These are phyloP conservation scores for Xylariomycetidae sp. DNA, from an alignment of 2,329 filamentous ascomycete genomes.

Conservation along the genomic window DNA sequence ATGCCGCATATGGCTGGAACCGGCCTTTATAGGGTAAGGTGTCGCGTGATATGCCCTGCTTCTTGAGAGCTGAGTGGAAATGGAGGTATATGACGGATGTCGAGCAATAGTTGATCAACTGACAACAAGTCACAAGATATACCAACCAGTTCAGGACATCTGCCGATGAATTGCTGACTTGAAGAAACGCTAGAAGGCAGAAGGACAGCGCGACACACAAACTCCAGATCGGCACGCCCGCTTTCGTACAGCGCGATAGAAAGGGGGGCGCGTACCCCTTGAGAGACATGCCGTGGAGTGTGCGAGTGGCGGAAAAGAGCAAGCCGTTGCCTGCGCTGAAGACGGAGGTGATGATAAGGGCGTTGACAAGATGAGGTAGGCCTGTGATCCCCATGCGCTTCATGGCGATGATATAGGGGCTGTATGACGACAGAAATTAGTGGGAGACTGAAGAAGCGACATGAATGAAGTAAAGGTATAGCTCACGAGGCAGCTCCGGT, in stretches of 20 bases:
- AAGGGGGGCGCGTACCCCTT: constrained; percentile 47
- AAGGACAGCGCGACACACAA: constrained; percentile 52
- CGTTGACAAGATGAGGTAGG: constrained; percentile 55
- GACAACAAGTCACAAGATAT: constrained; percentile 8
- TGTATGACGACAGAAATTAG: too few species aligned
- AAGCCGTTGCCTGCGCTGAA: constrained; percentile 55
- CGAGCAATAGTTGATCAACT: constrained; percentile 9
- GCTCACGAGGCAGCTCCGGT: constrained; percentile 37
- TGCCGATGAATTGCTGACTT: constrained; percentile 3
- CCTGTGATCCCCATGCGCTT: constrained; percentile 43
- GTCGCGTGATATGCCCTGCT: constrained; percentile 21
- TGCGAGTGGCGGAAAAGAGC: constrained; percentile 52
- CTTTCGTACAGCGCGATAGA: constrained; percentile 44
- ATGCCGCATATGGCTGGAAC: constrained; percentile 9
- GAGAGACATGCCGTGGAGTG: constrained; percentile 49
- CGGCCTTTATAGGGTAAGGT: constrained; percentile 12
- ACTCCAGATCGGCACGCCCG: constrained; percentile 57
- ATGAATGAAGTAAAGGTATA: neutral
- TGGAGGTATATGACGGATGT: constrained; percentile 8
- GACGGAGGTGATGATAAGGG: constrained; percentile 50
- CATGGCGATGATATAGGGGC: constrained; percentile 50
- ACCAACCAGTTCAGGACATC: constrained; percentile 10
- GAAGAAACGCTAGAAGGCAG: constrained; percentile 23
- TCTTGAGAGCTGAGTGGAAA: constrained; percentile 10
- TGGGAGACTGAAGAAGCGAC: too few species aligned